Evolutionary conservation across 768 basidiomycete species (phyloP).

Genomic region (Crucibulum laeve): DNA sequence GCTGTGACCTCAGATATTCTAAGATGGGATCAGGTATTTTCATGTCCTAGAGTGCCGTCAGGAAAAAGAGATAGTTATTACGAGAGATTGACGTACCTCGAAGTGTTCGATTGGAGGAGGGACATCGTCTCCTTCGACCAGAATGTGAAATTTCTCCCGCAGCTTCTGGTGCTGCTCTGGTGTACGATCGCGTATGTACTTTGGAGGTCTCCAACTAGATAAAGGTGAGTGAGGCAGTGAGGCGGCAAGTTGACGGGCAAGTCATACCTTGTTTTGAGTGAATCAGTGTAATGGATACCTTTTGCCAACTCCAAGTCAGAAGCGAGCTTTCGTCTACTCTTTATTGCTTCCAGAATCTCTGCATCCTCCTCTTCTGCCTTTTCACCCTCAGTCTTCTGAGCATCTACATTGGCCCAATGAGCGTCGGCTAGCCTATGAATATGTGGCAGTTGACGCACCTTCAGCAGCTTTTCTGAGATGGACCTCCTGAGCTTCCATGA

Average conservation of each 20-base stretch:
- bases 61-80: slow-evolving; percentile 6
- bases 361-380: slow-evolving; percentile 86
- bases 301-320: slow-evolving; percentile 92
- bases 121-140: slow-evolving; percentile 90
- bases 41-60: slow-evolving; percentile 69
- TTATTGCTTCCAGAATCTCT: slow-evolving; percentile 88
- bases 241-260: neutral
- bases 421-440: slow-evolving; percentile 1
- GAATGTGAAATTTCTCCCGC: slow-evolving; percentile 89
- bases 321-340: slow-evolving; percentile 84
- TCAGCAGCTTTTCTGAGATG: slow-evolving; percentile 78
- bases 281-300: slow-evolving; percentile 87
- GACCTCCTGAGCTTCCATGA: slow-evolving; percentile 95
- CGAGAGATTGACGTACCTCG: slow-evolving; percentile 36
- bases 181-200: slow-evolving; percentile 69
- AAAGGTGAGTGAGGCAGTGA: slow-evolving; percentile 6
- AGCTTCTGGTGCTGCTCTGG: slow-evolving; percentile 68
- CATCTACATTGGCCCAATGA: slow-evolving; percentile 43
- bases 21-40: slow-evolving; percentile 90
- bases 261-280: slow-evolving; percentile 71
- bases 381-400: slow-evolving; percentile 84
- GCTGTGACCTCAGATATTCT: slow-evolving; percentile 77
- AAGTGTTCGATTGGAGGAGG: slow-evolving; percentile 94
- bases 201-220: slow-evolving; percentile 83
- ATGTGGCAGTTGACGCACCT: slow-evolving; percentile 38